Percentiles rank a stretch among this genome's conserved stretches.
Evolutionary conservation across 768 basidiomycete genomes (phyloP).

Genomic region (Mycena leptocephala): DNA sequence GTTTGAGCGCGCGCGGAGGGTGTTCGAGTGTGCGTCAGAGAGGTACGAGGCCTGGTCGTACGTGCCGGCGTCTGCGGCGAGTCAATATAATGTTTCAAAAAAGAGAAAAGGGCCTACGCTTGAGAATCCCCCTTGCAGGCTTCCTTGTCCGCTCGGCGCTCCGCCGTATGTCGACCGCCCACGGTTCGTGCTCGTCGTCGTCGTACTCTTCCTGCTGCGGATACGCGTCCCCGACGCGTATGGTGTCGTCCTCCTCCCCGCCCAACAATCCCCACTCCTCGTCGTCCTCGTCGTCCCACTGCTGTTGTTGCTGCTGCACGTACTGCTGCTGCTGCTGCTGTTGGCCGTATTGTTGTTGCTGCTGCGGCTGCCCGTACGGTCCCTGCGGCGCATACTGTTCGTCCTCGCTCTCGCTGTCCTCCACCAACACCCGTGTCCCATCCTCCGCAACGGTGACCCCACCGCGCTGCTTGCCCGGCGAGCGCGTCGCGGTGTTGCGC

Average conservation of each 20-base stretch:
- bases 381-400: conserved; percentile 62
- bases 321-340: conserved; percentile 43
- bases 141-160: conserved; percentile 76
- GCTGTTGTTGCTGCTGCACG: conserved; percentile 45
- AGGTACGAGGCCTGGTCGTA: conserved; percentile 79
- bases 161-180: conserved; percentile 83
- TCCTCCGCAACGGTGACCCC: conserved; percentile 69
- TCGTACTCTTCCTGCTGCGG: conserved; percentile 68
- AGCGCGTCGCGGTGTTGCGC: conserved; percentile 80
- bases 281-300: conserved; percentile 72
- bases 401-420: conserved; percentile 77
- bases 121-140: conserved; percentile 91
- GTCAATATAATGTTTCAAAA: too few species aligned
- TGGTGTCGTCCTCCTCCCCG: conserved; percentile 77
- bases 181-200: conserved; percentile 78
- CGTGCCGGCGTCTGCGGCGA: conserved; percentile 70
- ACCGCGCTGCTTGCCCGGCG: conserved; percentile 58
- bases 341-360: too few species aligned
- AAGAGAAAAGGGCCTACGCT: conserved; percentile 58
- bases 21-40: conserved; percentile 52
- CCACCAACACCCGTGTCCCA: conserved; percentile 75
- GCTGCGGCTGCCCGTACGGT: conserved; percentile 47
- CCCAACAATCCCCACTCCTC: conserved; percentile 83
- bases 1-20: conserved; percentile 79
- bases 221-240: conserved; percentile 74